phyloP scores from a whole-genome alignment of 345 rosid genomes.

The Citrus australasica region DNA sequence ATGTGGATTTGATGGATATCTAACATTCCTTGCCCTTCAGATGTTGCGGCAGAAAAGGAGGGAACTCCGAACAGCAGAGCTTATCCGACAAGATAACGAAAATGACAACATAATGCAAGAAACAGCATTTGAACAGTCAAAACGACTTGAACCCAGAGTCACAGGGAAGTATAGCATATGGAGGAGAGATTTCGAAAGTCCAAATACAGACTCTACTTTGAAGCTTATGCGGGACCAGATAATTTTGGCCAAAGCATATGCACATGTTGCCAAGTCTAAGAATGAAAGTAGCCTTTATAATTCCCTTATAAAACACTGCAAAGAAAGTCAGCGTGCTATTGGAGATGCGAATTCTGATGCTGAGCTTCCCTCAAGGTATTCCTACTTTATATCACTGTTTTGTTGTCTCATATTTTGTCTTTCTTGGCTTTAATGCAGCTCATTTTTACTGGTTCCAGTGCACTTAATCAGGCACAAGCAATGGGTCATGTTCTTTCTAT shows the following conservation, averaged over 20 bases:
- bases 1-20: constrained; percentile 19
- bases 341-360: constrained; percentile 79
- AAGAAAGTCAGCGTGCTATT: constrained; percentile 62
- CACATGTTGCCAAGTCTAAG: constrained; percentile 75
- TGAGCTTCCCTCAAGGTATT: constrained; percentile 79
- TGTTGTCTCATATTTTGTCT: neutral
- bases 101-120: constrained; percentile 50
- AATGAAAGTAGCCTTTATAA: constrained; percentile 51
- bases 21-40: constrained; percentile 42
- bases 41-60: constrained; percentile 57
- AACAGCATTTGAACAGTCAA: constrained; percentile 59
- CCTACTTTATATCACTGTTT: constrained; percentile 16
- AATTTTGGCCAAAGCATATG: constrained; percentile 93
- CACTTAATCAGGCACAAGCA: constrained; percentile 80
- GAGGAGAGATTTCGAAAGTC: constrained; percentile 90
- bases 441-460: constrained; percentile 42
- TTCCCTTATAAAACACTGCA: constrained; percentile 54
- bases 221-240: constrained; percentile 96
- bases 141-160: constrained; percentile 47
- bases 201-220: constrained; percentile 76
- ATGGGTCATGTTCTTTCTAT: constrained; percentile 84
- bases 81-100: constrained; percentile 57
- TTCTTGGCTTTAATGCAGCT: constrained; percentile 18
- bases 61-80: constrained; percentile 55
- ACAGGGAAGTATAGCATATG: constrained; percentile 82